Conservation (phyloP, 768 basidiomycete species). For the Gautieria morchelliformis region DNA sequence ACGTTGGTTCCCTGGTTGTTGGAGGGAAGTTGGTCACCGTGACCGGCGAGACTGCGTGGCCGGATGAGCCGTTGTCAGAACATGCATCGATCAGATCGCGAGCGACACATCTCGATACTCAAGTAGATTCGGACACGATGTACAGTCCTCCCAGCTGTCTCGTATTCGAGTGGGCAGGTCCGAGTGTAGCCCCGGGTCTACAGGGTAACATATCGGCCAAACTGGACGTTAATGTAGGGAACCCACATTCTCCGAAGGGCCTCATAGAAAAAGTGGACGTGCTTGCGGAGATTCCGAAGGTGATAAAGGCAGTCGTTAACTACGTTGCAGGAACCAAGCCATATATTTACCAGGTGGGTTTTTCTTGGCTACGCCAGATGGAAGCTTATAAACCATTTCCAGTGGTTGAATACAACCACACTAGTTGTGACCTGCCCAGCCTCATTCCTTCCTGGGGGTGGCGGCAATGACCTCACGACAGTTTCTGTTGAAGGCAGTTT, state of each 20-base stretch:
- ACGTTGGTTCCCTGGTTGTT: conserved; percentile 77
- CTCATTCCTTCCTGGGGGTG: conserved; percentile 29
- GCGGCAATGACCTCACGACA: conserved; percentile 24
- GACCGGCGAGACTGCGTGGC: conserved; percentile 73
- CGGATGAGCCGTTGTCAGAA: conserved; percentile 40
- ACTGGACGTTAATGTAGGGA: conserved; percentile 49
- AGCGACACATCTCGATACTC: conserved; percentile 50
- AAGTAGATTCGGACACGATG: conserved; percentile 68
- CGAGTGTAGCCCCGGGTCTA: conserved; percentile 44
- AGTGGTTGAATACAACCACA: conserved; percentile 54
- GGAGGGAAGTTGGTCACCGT: conserved; percentile 67
- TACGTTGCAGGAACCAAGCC: conserved; percentile 92
- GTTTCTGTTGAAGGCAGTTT: conserved; percentile 49
- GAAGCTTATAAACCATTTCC: neutral
- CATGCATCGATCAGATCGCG: conserved; percentile 49
- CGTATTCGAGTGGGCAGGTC: conserved; percentile 69
- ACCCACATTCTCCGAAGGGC: conserved; percentile 50
- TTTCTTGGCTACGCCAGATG: neutral
- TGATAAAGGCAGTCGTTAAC: conserved; percentile 85
- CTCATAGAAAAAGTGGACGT: conserved; percentile 92
- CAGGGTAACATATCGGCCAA: conserved; percentile 48
- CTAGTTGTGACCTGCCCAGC: conserved; percentile 37
- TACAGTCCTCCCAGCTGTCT: conserved; percentile 67
- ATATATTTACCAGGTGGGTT: conserved; percentile 81
- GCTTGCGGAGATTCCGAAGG: conserved; percentile 87